Base-by-base conservation (phyloP, 2,329 filamentous ascomycete species). In the Aaosphaeria pasadenensis region DNA sequence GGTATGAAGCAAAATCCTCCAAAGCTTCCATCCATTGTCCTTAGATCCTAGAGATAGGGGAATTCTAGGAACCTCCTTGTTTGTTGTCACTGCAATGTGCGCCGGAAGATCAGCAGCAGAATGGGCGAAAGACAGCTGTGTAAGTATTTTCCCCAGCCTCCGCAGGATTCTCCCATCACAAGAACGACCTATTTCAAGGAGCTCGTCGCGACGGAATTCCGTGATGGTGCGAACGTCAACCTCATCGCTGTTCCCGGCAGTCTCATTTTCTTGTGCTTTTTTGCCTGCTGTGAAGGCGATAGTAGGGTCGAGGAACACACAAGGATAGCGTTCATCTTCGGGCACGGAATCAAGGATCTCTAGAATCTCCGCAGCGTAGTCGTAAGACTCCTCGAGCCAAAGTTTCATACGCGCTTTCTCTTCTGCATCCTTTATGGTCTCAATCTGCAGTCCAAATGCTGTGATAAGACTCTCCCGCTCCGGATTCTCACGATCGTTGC, bases 331-430 rank as follows among this genome's bases (percentile, higher is more conserved):
- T 9, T 74, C 63, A 7, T 64, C 58, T 1, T 64, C 61, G 0
- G 72, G 60, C 1, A 80, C 69, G 0, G 56, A 44, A 4, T 64
- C 52, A 29, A 80, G 69, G 5, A 63, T 51, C 0, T 67, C 62
- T 28, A 66, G 48, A 5, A 80, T 74, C 28, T 79, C 76, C 5
- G 62, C 71, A 0, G 65, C 69, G 51, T 71, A 76, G 55, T 80
- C 73, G 54, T 80, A 80, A 1, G 77, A 80, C 47, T 75, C 75
- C 7, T 75, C 76, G 2, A 81, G 62, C 78, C 78, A 81, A 0
- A 47, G 50, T 55, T 73, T 76, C 72, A 79, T 73, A 1, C 61
- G 59, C 0, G 44, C 48, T 51, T 71, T 76, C 38, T 74, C 66
- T 0, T 64, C 54, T 0, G 39, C 31, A 30, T 72, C 46, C 0